Conservation (phyloP, 2,329 filamentous ascomycete genomes). For the Exophiala phaeomuriformis region DNA sequence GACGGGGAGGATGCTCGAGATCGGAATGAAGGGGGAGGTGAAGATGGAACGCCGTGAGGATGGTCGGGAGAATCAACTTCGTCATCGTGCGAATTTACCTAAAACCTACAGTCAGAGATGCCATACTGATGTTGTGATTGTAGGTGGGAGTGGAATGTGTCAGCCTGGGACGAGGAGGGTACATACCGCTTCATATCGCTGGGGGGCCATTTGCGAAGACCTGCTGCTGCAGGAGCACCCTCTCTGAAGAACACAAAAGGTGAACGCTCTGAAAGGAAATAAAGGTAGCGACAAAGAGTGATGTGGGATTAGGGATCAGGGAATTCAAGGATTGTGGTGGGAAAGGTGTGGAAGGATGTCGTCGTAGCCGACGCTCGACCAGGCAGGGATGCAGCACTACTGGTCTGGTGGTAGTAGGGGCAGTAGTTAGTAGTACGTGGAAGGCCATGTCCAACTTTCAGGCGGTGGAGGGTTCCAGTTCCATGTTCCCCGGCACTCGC, state of each 20-base stretch:
- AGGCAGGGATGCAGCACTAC: no score
- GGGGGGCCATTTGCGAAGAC: conserved; percentile 39
- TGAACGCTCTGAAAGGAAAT: not conserved
- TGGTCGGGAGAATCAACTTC: conserved; percentile 30
- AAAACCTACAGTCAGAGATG: conserved; percentile 12
- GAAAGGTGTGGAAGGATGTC: conserved; percentile 8
- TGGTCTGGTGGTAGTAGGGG: no score
- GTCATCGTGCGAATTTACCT: conserved; percentile 42
- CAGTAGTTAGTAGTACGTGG: no score
- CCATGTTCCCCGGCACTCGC: no score
- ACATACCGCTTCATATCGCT: conserved; percentile 44
- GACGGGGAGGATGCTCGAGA: conserved; percentile 68
- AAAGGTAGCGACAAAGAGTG: not conserved
- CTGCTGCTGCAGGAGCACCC: not conserved
- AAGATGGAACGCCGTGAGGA: conserved; percentile 32
- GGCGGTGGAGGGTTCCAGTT: no score
- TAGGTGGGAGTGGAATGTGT: conserved; percentile 2
- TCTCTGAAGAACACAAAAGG: not conserved
- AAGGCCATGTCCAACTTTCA: no score
- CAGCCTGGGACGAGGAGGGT: conserved; percentile 8
- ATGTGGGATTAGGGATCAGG: not conserved
- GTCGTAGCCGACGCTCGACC: not conserved
- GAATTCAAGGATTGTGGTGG: not conserved
- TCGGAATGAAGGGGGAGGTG: conserved; percentile 69
- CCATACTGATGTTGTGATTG: not conserved